Evolutionary conservation across 768 basidiomycete genomes (phyloP).

Genomic region (Lactifluus hygrophoroides): DNA sequence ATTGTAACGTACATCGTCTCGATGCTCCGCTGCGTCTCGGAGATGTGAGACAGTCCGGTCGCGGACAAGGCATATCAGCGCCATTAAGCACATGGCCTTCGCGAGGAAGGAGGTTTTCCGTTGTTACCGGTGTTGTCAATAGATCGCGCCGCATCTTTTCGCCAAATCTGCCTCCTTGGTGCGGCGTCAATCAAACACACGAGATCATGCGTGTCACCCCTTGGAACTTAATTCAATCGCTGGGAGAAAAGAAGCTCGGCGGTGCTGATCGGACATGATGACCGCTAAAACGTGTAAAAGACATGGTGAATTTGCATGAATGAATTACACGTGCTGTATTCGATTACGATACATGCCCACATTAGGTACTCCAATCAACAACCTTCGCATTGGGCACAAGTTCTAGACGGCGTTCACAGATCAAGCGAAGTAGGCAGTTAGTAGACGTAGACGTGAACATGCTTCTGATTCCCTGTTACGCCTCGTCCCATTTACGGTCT

Average conservation of each 20-base stretch:
- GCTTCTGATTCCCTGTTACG: background rate
- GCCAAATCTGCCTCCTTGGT: background rate
- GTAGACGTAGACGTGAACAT: background rate
- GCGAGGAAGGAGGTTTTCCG: background rate
- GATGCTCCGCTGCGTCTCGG: background rate
- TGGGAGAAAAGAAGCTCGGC: background rate
- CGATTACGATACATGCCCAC: background rate
- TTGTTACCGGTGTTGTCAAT: background rate
- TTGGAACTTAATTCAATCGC: background rate
- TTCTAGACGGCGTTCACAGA: background rate
- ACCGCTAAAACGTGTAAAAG: background rate
- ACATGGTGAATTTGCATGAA: background rate
- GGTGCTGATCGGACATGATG: background rate
- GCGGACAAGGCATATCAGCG: background rate
- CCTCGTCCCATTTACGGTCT: background rate
- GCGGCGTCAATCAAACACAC: background rate
- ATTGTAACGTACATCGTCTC: background rate
- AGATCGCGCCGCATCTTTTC: background rate
- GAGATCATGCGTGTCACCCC: background rate
- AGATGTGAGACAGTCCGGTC: background rate
- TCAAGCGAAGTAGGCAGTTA: background rate
- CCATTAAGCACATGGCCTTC: background rate
- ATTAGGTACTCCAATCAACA: background rate
- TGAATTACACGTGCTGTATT: background rate
- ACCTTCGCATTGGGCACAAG: background rate